phyloP scores from a whole-genome alignment of 352 stramenopile species.

The Phytophthora nicotianae region DNA sequence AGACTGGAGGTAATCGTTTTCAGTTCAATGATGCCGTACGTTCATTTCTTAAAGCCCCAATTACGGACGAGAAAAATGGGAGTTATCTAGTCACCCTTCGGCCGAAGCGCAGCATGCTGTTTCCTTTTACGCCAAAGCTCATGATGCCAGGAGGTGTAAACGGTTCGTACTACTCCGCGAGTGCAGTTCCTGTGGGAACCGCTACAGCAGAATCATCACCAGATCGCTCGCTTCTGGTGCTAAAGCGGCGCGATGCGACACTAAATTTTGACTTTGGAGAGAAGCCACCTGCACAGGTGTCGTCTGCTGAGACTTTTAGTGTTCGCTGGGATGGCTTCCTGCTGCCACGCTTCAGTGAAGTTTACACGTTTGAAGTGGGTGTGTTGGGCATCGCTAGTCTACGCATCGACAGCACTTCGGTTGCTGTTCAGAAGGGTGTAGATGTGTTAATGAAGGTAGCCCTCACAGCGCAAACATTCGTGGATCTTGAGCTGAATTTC shows the following conservation, averaged over 20 bases:
- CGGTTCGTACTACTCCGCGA: slow-evolving; percentile 49
- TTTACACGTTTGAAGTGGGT: slow-evolving; percentile 58
- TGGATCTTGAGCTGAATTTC: slow-evolving; percentile 56
- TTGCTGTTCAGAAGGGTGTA: slow-evolving; percentile 9
- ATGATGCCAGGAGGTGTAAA: slow-evolving; percentile 64
- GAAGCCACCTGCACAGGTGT: slow-evolving; percentile 29
- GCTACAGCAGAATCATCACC: slow-evolving; percentile 24
- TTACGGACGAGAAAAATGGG: slow-evolving; percentile 42
- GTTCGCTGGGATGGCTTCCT: slow-evolving; percentile 62
- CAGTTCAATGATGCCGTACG: slow-evolving; percentile 34
- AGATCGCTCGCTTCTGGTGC: slow-evolving; percentile 15
- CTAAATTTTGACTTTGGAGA: slow-evolving; percentile 63
- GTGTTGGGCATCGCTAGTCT: slow-evolving; percentile 44
- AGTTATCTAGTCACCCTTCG: slow-evolving; percentile 48
- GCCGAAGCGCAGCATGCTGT: slow-evolving; percentile 24
- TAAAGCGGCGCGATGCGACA: slow-evolving; percentile 39
- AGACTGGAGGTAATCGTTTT: slow-evolving; percentile 58
- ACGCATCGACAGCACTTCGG: slow-evolving; percentile 25
- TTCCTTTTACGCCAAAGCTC: slow-evolving; percentile 54
- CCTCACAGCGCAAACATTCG: slow-evolving; percentile 44
- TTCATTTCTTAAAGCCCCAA: slow-evolving; percentile 26
- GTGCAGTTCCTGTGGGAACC: slow-evolving; percentile 30
- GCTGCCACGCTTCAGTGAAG: slow-evolving; percentile 51
- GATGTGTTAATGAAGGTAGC: slow-evolving; percentile 16
- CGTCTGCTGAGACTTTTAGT: slow-evolving; percentile 60